These are phyloP conservation scores for Spiraea crenata DNA, from an alignment of 331 rosid species.

Conservation along the genomic window DNA sequence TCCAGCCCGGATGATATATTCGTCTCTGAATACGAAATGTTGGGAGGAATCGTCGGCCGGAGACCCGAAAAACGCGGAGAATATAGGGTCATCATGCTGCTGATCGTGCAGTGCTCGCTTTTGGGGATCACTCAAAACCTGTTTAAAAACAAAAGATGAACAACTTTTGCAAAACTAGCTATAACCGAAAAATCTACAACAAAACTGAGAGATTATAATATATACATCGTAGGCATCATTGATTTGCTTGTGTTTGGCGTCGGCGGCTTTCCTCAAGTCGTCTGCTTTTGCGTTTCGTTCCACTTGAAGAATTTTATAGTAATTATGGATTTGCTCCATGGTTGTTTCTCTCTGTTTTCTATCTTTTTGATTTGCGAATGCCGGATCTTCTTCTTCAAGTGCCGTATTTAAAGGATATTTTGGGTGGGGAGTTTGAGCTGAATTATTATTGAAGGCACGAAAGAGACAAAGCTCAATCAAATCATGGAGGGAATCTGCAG, in stretches of 20 bases:
- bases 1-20: constrained; percentile 33
- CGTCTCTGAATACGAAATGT: too few relatives aligned
- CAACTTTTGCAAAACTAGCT: neutral
- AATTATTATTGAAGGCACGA: too few relatives aligned
- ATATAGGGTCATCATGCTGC: constrained; percentile 80
- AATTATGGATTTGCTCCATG: constrained; percentile 46
- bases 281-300: constrained; percentile 67
- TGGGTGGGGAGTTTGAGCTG: too few relatives aligned
- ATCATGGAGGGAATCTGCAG: too few relatives aligned
- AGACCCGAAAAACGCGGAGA: constrained; percentile 73
- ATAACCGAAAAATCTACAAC: neutral
- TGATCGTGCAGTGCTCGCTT: constrained; percentile 85
- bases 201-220: neutral
- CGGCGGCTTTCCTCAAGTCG: constrained; percentile 79
- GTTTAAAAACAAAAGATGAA: neutral
- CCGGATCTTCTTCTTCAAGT: too few relatives aligned
- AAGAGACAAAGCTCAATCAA: too few relatives aligned
- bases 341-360: constrained; percentile 4
- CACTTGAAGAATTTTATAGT: constrained; percentile 77
- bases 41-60: constrained; percentile 40
- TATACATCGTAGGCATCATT: constrained; percentile 88
- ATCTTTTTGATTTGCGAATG: too few relatives aligned
- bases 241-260: constrained; percentile 91
- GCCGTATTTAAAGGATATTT: too few relatives aligned
- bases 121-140: constrained; percentile 93